Conservation (phyloP, 768 basidiomycete species). For the Kondoa malvinella region DNA sequence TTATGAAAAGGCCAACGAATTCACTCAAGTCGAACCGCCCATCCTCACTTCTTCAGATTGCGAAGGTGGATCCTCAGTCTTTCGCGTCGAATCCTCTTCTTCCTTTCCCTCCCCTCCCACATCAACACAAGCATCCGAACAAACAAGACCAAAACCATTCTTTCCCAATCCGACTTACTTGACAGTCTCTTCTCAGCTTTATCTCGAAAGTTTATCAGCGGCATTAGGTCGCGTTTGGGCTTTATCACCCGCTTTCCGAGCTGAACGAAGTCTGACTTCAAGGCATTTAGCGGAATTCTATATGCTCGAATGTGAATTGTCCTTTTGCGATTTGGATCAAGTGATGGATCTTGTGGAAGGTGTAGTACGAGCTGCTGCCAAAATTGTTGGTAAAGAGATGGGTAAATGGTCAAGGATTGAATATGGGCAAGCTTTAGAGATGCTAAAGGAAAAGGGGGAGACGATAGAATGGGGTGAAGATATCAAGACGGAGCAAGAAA, state of each 20-base stretch:
- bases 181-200: constrained; percentile 89
- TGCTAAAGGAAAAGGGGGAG: constrained; percentile 35
- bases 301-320: constrained; percentile 97
- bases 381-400: background rate
- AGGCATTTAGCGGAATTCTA: constrained; percentile 96
- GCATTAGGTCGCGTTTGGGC: constrained; percentile 69
- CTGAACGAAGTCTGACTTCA: constrained; percentile 63
- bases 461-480: constrained; percentile 46
- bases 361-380: constrained; percentile 34
- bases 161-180: constrained; percentile 42
- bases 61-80: constrained; percentile 89
- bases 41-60: constrained; percentile 80
- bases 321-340: constrained; percentile 39
- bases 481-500: constrained; percentile 81
- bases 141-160: background rate
- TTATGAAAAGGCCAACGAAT: constrained; percentile 48
- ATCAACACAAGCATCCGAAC: no score
- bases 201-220: constrained; percentile 67
- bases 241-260: constrained; percentile 81
- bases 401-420: constrained; percentile 37
- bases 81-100: constrained; percentile 40
- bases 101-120: constrained; percentile 7
- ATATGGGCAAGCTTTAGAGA: constrained; percentile 56
- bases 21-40: constrained; percentile 63
- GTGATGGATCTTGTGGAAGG: constrained; percentile 46